Conservation (phyloP, 192 early-diverging fungal genomes). For the Chytriomyces confervae region DNA sequence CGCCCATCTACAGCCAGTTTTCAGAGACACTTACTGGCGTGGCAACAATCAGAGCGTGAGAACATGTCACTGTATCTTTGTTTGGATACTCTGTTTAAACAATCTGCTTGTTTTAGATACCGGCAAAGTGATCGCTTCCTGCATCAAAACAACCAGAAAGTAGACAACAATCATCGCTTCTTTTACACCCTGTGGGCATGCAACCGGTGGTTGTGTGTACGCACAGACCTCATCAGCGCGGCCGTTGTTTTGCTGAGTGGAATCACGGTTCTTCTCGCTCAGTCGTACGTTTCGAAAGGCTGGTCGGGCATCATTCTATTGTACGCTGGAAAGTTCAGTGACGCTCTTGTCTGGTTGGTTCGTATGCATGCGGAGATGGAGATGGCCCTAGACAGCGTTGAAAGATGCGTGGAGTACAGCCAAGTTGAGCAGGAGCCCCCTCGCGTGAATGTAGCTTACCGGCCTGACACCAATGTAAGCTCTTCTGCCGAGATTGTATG, state of each 20-base stretch:
- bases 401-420: slow-evolving; percentile 84
- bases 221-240: slow-evolving; percentile 32
- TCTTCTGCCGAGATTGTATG: neutral
- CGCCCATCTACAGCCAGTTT: slow-evolving; percentile 71
- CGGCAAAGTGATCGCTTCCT: slow-evolving; percentile 23
- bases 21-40: slow-evolving; percentile 65
- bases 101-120: neutral
- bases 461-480: slow-evolving; percentile 25
- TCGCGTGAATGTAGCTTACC: slow-evolving; percentile 55
- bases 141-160: slow-evolving; percentile 4
- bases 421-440: slow-evolving; percentile 78
- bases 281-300: slow-evolving; percentile 75
- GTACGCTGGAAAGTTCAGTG: slow-evolving; percentile 36
- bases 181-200: slow-evolving; percentile 29
- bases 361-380: slow-evolving; percentile 77
- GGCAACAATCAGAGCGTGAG: slow-evolving; percentile 25
- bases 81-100: neutral
- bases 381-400: slow-evolving; percentile 81
- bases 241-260: slow-evolving; percentile 64
- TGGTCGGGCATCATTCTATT: slow-evolving; percentile 49
- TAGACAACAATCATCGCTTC: slow-evolving; percentile 34
- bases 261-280: slow-evolving; percentile 63
- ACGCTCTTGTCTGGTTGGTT: slow-evolving; percentile 71
- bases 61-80: slow-evolving; percentile 49
- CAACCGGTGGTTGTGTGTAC: slow-evolving; percentile 33